Evolutionary conservation across 768 basidiomycete genomes (phyloP).

Genomic region (Galerina sulciceps): DNA sequence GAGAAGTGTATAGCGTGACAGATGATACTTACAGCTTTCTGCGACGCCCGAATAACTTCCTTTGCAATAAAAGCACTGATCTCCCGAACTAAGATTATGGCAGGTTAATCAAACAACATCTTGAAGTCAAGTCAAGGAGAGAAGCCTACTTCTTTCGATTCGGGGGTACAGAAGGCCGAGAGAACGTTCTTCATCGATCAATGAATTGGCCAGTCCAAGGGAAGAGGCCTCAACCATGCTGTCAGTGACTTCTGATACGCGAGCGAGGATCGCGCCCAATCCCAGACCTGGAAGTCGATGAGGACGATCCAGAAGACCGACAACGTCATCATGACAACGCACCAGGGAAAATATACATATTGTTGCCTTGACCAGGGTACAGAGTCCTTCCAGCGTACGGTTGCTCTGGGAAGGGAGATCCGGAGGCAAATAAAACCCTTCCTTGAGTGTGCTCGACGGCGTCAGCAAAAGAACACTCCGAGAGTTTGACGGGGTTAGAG

Average conservation of each 20-base stretch:
- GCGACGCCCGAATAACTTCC: constrained; percentile 79
- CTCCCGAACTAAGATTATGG: constrained; percentile 60
- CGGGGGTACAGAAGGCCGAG: constrained; percentile 81
- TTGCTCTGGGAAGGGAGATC: constrained; percentile 81
- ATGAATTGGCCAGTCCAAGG: constrained; percentile 74
- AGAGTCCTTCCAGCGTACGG: constrained; percentile 56
- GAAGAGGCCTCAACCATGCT: constrained; percentile 90
- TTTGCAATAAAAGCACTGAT: constrained; percentile 78
- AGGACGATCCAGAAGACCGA: constrained; percentile 9
- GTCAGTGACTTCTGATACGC: constrained; percentile 74
- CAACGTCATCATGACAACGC: constrained; percentile 17
- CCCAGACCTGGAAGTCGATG: constrained; percentile 59
- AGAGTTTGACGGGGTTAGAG: constrained; percentile 84
- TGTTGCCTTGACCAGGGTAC: constrained; percentile 91
- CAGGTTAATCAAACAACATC: not conserved
- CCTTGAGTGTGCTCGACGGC: constrained; percentile 77
- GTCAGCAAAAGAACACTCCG: constrained; percentile 81
- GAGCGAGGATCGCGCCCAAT: constrained; percentile 75
- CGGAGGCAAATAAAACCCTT: constrained; percentile 82
- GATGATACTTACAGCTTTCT: constrained; percentile 60
- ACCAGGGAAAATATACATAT: constrained; percentile 88
- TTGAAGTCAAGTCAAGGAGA: not conserved
- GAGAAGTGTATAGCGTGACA: not conserved
- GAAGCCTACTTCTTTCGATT: constrained; percentile 64
- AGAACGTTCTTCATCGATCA: constrained; percentile 70